A percentile compares a stretch with the other conserved stretches of the same genome.
Evolutionary conservation across 2,329 filamentous ascomycete genomes (phyloP).

Genomic region (Fusarium sp.): DNA sequence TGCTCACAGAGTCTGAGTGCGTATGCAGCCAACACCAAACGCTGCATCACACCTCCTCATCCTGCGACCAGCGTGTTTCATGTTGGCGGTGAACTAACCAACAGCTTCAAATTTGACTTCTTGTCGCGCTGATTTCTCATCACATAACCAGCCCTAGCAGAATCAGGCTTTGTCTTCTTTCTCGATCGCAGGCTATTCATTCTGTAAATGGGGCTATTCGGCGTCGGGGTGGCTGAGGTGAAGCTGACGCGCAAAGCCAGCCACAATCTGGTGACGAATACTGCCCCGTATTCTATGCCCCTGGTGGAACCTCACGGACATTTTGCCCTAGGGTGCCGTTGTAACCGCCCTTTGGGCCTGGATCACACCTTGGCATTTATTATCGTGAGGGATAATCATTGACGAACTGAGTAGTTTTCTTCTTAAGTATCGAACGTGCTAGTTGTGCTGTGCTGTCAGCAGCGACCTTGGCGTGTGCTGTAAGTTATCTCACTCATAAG

Average conservation of each 20-base stretch:
- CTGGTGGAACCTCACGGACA: conserved; percentile 15
- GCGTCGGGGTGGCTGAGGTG: conserved; percentile 18
- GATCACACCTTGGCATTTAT: neutral
- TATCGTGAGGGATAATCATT: neutral
- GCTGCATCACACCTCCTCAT: conserved; percentile 9
- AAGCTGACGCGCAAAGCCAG: conserved; percentile 15
- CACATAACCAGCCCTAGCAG: neutral
- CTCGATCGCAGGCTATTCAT: neutral
- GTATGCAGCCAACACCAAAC: neutral
- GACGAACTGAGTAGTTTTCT: neutral
- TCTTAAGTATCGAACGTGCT: neutral
- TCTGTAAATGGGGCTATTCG: neutral
- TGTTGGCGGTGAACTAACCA: neutral
- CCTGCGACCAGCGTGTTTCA: conserved; percentile 10
- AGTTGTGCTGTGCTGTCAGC: neutral
- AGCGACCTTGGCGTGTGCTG: neutral
- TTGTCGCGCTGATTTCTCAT: neutral
- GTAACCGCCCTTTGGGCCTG: neutral
- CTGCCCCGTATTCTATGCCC: conserved; percentile 20
- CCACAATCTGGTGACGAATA: conserved; percentile 37
- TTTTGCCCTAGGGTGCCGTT: neutral
- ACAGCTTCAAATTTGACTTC: neutral
- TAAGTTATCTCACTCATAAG: neutral
- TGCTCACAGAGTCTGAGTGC: neutral
- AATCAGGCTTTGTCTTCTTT: neutral